Evolutionary conservation across 2,329 filamentous ascomycete genomes (phyloP).

Genomic region (Pyricularia grisea): DNA sequence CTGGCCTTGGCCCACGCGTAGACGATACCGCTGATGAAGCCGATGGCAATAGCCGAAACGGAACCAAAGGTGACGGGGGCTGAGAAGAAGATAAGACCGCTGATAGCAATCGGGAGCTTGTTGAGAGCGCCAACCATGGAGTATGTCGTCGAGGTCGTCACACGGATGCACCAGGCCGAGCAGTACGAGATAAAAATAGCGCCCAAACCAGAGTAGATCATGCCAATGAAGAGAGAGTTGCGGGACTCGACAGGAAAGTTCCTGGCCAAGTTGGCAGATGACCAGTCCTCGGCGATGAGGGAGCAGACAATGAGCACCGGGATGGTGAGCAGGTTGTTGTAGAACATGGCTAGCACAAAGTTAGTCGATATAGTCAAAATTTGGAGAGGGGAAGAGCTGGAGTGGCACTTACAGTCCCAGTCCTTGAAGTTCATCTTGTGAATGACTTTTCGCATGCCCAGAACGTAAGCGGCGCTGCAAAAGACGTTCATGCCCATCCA

Average conservation of each 20-base stretch:
- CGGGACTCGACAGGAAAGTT: constrained; percentile 84
- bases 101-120: constrained; percentile 92
- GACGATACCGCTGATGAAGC: constrained; percentile 86
- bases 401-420: constrained; percentile 76
- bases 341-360: constrained; percentile 78
- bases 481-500: constrained; percentile 99
- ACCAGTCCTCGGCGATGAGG: constrained; percentile 86
- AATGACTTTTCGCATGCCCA: constrained; percentile 96
- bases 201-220: constrained; percentile 87
- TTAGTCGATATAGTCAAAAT: constrained; percentile 8
- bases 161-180: constrained; percentile 96
- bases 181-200: constrained; percentile 99
- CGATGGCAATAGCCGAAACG: constrained; percentile 82
- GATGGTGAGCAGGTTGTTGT: constrained; percentile 97
- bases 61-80: constrained; percentile 88
- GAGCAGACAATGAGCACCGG: constrained; percentile 80
- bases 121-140: constrained; percentile 98
- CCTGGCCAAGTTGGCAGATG: constrained; percentile 64
- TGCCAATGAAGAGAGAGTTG: constrained; percentile 72
- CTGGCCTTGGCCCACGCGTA: constrained; percentile 82
- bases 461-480: constrained; percentile 80
- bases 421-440: constrained; percentile 99
- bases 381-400: no score
- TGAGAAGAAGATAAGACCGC: constrained; percentile 89
- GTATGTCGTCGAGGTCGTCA: constrained; percentile 95